Evolutionary conservation across 371 early-diverging fungal species (phyloP), one percentile per base, ranked within the genome.

Genomic region (Amoeboaphelidium occidentale): DNA sequence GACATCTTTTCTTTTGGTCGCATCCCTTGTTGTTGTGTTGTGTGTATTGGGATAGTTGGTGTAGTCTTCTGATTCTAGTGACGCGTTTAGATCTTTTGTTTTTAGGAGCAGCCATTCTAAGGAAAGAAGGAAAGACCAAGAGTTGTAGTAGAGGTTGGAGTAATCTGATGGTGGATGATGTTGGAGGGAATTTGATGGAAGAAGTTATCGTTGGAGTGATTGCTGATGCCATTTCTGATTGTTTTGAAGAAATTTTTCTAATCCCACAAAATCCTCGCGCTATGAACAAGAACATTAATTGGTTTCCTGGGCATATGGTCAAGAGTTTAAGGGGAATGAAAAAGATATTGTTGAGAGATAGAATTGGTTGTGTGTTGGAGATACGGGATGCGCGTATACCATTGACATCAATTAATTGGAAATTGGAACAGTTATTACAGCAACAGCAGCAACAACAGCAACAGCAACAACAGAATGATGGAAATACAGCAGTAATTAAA

Each of bases 231-330:
- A n/a, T n/a, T n/a, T n/a, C n/a, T n/a, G n/a, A n/a, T n/a, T n/a
- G n/a, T n/a, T n/a, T n/a, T n/a, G n/a, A n/a, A n/a, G n/a, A n/a
- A n/a, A n/a, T n/a, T n/a, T n/a, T n/a, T n/a, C n/a, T n/a, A n/a
- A n/a, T n/a, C n/a, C n/a, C n/a, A n/a, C n/a, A n/a, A n/a, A n/a
- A n/a, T n/a, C n/a, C n/a, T n/a, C n/a, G n/a, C n/a, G n/a, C n/a
- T n/a, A n/a, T n/a, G n/a, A n/a, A 73, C 52, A 67, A 77, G 54
- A 65, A 71, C 27, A 82, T 89, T 53, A 84, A 81, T 56, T 94
- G 96, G 93, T 88, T 81, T 63, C 93, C 93, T 2, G 81, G 81
- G 0, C 96, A 94, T 58, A 91, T 91, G 84, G 73, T 76, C 53
- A 79, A 79, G 55, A 85, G 88, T 0, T 57, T 92, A 23, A 69